Percentiles rank a stretch among this genome's conserved stretches.
Conservation (phyloP, 106 monocot genomes). For the Ottelia alismoides region DNA sequence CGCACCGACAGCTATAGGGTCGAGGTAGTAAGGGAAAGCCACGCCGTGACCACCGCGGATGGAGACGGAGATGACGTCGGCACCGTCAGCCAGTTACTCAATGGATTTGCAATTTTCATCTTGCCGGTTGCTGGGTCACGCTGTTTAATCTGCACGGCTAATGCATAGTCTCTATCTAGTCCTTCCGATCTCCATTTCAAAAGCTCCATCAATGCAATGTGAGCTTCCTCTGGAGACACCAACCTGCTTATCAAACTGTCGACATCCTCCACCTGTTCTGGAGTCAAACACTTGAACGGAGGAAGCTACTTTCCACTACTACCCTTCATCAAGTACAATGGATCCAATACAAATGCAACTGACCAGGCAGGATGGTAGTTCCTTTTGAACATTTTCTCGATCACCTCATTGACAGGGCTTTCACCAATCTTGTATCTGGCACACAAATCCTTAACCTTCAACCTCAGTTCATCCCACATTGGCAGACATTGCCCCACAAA, state of each 20-base stretch:
- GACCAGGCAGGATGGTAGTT: constrained; percentile 67
- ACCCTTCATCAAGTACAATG: constrained; percentile 37
- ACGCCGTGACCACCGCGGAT: too few relatives aligned
- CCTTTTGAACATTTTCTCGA: constrained; percentile 43
- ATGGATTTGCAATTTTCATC: constrained; percentile 48
- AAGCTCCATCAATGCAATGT: constrained; percentile 59
- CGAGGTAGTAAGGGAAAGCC: too few relatives aligned
- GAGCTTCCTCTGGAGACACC: constrained; percentile 49
- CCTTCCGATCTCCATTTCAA: too few relatives aligned
- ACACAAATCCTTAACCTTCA: constrained; percentile 38
- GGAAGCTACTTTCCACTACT: constrained; percentile 56
- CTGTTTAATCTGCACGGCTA: constrained; percentile 61
- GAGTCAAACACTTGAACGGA: constrained; percentile 40
- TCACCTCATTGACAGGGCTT: constrained; percentile 10
- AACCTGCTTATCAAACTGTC: constrained; percentile 43
- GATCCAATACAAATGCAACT: constrained; percentile 50
- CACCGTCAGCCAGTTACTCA: constrained; percentile 39
- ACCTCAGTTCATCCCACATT: constrained; percentile 37
- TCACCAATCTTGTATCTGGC: constrained; percentile 24
- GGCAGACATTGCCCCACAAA: constrained; percentile 49
- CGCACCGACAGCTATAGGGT: too few relatives aligned
- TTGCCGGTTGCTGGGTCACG: constrained; percentile 36
- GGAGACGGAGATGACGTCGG: too few relatives aligned
- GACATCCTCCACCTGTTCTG: constrained; percentile 70
- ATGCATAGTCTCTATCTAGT: constrained; percentile 49